These are phyloP conservation scores for Juglanconis oblonga DNA, from an alignment of 2,329 filamentous ascomycete species.

Conservation along the genomic window DNA sequence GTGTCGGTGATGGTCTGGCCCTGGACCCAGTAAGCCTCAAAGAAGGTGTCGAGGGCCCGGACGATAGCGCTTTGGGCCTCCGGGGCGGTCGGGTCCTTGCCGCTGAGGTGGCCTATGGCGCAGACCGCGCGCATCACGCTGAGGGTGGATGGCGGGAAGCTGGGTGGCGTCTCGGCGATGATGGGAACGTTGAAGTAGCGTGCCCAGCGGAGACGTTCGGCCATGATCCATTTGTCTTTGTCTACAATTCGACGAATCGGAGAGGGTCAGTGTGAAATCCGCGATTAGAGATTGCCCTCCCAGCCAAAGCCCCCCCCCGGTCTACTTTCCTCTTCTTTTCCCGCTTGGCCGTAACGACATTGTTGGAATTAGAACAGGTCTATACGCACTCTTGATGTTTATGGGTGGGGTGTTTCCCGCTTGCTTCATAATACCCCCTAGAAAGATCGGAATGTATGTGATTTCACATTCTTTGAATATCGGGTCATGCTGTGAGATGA, in stretches of 20 bases:
- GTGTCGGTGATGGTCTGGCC: constrained; percentile 26
- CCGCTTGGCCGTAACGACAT: too few relatives aligned
- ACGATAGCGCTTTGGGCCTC: constrained; percentile 19
- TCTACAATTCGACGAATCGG: constrained; percentile 23
- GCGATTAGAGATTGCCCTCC: too few relatives aligned
- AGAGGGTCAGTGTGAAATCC: too few relatives aligned
- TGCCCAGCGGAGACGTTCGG: constrained; percentile 34
- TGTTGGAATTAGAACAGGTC: too few relatives aligned
- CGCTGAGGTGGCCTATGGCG: constrained; percentile 24
- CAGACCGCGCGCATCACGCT: constrained; percentile 33
- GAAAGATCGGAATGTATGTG: constrained; percentile 35
- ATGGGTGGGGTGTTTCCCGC: constrained; percentile 36
- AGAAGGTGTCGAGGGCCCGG: constrained; percentile 32
- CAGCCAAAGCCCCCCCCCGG: too few relatives aligned
- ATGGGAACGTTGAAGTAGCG: constrained; percentile 34
- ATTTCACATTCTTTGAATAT: constrained; percentile 22
- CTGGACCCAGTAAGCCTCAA: constrained; percentile 30
- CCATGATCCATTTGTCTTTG: constrained; percentile 35
- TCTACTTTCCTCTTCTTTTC: too few relatives aligned
- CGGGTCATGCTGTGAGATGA: constrained; percentile 3
- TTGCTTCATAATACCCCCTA: constrained; percentile 36
- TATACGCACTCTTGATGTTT: constrained; percentile 33
- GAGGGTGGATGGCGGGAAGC: constrained; percentile 36
- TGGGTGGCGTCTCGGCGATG: constrained; percentile 25
- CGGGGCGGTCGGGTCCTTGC: constrained; percentile 15